Evolutionary conservation across 768 basidiomycete genomes (phyloP), one percentile per base, ranked within the genome.

Genomic region (Suillus alpinus): DNA sequence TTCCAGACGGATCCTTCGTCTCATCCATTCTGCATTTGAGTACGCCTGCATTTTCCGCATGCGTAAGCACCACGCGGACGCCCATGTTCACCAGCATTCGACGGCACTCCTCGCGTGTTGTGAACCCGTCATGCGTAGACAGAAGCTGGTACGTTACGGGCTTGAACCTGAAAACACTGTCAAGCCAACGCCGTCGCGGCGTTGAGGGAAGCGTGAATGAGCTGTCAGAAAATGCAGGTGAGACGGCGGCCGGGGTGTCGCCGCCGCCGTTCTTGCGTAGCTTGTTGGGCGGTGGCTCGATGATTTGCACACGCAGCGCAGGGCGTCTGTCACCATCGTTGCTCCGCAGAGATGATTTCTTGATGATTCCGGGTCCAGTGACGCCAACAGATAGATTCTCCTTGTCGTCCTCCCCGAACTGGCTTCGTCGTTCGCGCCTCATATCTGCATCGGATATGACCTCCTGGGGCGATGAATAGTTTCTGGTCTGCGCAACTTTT

Each of bases 151-250:
- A 85, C 34, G 75, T 80, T 34, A 84, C 77, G 0, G 91, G 86
- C 68, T 89, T 92, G 77, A 93, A 88, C 70, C 85, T 90, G 83
- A 98, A 95, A 44, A 97, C 82, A 67, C 87, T 91, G 47, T 86
- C 86, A 63, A 99, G 84, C 96, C 95, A 98, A 56, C 81, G 84
- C 63, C 85, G 84, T 75, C 75, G 75, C 59, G 79, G 78, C 32
- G 82, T 74, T 47, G 79, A 74, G 3, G 80, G 75, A n/a, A 77
- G 75, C 2, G 77, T 74, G 20, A 78, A 76, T 46, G 81, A 76
- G 6, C 78, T 76, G 41, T 81, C 81, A 12, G 82, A 83, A 62
- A 82, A 77, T 23, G 78, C 77, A 4, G 80, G 70, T 23, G 78
- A 81, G 20, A 69, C 66, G 20, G 63, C 50, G 18, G 58, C 34